Evolutionary conservation across 306 rosid species (phyloP).

Genomic region (Prunus campanulata): DNA sequence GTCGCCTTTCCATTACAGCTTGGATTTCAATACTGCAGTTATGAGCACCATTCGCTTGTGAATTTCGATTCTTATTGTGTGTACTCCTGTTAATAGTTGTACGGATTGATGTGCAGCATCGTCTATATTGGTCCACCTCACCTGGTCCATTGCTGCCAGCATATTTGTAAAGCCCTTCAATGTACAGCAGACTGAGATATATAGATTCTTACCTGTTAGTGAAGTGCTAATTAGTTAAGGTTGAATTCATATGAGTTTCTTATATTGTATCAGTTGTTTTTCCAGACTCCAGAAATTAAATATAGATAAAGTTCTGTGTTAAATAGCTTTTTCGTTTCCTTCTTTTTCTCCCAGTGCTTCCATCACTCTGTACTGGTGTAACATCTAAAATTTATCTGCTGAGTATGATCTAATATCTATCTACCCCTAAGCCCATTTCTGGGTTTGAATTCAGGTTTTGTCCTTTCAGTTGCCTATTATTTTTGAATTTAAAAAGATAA

Average conservation of each 20-base stretch:
- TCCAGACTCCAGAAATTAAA: background rate
- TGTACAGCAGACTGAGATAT: slow-evolving; percentile 7
- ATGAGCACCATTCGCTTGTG: slow-evolving; percentile 65
- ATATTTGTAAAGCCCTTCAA: slow-evolving; percentile 13
- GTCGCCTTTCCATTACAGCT: slow-evolving; percentile 52
- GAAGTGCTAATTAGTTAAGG: background rate
- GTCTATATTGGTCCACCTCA: background rate
- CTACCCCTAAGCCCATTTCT: too few relatives aligned
- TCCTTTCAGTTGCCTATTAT: too few relatives aligned
- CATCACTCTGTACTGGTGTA: background rate
- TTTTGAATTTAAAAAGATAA: too few relatives aligned
- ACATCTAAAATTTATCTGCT: too few relatives aligned
- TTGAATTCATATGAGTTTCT: background rate
- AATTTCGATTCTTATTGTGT: slow-evolving; percentile 22
- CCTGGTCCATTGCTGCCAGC: background rate
- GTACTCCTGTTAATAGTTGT: slow-evolving; percentile 21
- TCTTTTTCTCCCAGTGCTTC: background rate
- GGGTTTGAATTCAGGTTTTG: too few relatives aligned
- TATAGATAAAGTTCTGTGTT: too few relatives aligned
- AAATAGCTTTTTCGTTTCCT: too few relatives aligned
- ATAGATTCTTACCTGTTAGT: background rate
- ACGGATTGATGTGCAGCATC: slow-evolving; percentile 28
- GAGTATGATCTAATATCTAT: too few relatives aligned
- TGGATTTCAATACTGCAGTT: slow-evolving; percentile 59
- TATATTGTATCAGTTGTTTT: background rate